A percentile compares a stretch with the other conserved stretches of the same genome.
These are phyloP conservation scores for Pythium sukuiense DNA, from an alignment of 352 stramenopile species.

Conservation along the genomic window DNA sequence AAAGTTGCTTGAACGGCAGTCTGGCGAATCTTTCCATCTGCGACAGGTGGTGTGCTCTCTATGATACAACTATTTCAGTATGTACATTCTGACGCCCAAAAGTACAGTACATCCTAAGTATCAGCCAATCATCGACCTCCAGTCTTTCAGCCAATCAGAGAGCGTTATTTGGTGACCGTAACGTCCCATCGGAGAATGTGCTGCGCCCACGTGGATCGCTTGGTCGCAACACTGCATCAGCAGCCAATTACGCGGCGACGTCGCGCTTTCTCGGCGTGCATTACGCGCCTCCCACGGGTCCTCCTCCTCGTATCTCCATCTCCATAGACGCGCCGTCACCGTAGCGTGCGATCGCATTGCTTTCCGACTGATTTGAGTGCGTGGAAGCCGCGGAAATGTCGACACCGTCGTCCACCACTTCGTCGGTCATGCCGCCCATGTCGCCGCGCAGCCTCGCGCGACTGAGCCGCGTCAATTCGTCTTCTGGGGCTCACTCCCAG, in stretches of 20 bases:
- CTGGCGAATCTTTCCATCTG: too few relatives aligned
- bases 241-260: background rate
- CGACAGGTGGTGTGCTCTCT: too few relatives aligned
- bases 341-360: background rate
- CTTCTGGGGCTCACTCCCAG: slow-evolving; percentile 47
- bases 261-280: background rate
- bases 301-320: background rate
- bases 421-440: slow-evolving; percentile 28
- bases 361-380: background rate
- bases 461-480: slow-evolving; percentile 63
- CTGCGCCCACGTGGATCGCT: slow-evolving; percentile 25
- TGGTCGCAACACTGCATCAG: slow-evolving; percentile 10
- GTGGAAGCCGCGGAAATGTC: slow-evolving; percentile 15
- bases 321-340: background rate
- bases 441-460: slow-evolving; percentile 32
- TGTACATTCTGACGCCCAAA: too few relatives aligned
- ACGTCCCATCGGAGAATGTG: slow-evolving; percentile 9
- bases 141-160: slow-evolving; percentile 17
- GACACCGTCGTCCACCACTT: slow-evolving; percentile 30
- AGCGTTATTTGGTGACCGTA: background rate
- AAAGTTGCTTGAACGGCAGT: too few relatives aligned
- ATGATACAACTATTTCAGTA: too few relatives aligned
- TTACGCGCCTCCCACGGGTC: background rate
- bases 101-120: background rate
- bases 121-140: background rate